Evolutionary conservation across 2,329 filamentous ascomycete genomes (phyloP), one percentile per base, ranked within the genome.

Genomic region (Pseudopithomyces maydicus): DNA sequence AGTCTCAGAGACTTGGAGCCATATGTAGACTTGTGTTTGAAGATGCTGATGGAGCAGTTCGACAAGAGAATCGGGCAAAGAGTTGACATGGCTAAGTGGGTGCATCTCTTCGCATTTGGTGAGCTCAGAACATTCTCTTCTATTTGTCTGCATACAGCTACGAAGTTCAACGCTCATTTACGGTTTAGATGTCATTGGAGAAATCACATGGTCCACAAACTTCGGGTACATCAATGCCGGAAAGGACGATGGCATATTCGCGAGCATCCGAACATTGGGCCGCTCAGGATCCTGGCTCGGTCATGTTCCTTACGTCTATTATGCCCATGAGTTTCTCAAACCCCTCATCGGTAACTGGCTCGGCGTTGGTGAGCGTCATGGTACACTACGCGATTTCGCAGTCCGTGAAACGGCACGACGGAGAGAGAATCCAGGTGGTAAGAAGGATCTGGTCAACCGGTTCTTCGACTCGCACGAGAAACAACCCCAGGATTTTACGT

Each of bases 71-170:
- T 64, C 36, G 65, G 63, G 7, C 51, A 66, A 48, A 54, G 19
- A 10, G 50, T 77, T 7, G 68, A 77, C 55, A 64, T 77, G 58
- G 75, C 65, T 17, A 67, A 69, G 23, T 77, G 75, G 74, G 56
- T 74, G 15, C 74, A 77, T 39, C 65, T 77, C 6, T 77, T 76
- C 54, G 72, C 75, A 8, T 78, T 77, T 50, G 73, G 71, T 75
- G 47, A 19, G 63, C 44, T 35, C n/a, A 17, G 15, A 19, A n/a
- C 6, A 29, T 8, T 29, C 8, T 8, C 26, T 8, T 29, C 8
- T 8, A 29, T 29, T 29, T 8, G 4, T 29, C 5, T 29, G 6
- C 11, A 3, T 17, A 29, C 2, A 10, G 2, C 7, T 29, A 6
- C 12, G 23, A 32, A 26, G n/a, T n/a, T 3, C 6, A n/a, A 32